Evolutionary conservation across 2,329 filamentous ascomycete genomes (phyloP), one percentile per base, ranked within the genome.

Genomic region (Venturia oleaginea): DNA sequence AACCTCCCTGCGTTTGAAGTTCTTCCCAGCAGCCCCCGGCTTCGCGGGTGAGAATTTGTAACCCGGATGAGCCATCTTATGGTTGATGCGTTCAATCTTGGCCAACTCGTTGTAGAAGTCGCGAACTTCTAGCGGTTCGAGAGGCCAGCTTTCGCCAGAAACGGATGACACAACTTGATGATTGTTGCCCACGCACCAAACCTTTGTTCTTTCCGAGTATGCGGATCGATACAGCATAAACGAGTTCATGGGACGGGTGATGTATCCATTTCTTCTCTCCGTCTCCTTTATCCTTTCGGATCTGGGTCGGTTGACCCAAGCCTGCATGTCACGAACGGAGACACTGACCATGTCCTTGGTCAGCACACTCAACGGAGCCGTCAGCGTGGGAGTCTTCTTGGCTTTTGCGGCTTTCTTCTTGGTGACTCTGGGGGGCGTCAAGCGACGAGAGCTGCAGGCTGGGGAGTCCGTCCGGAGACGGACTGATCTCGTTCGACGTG

Each of bases 141-240:
- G 77, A 5, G 86, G 84, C 94, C 94, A 99, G 71, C 90, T 93
- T 64, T 85, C 80, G 34, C 92, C 94, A 65, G 91, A 91, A n/a
- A 94, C 85, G 57, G 87, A 86, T 1, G 93, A 97, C 32, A 97
- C 89, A 42, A 94, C 80, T 74, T 99, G 93, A 74, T 99, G 93
- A 76, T 97, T 97, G 75, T 94, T 93, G 70, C 94, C 86, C 17
- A 85, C 80, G 70, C 89, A 90, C 81, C 87, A 90, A 62, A 84
- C 81, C 76, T 96, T 96, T 66, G 90, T 91, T 38, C 92, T 83
- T 67, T 94, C 90, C 66, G 95, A 90, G 72, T 91, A 97, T 7
- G 91, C 91, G 68, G 94, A 96, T 51, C 94, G 88, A 75, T 99
- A 99, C 61, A 99, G 81, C 89, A 99, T 96, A 79, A 97, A 99